These are phyloP conservation scores for Cytidiella melzeri DNA, from an alignment of 768 basidiomycete species.

Conservation along the genomic window DNA sequence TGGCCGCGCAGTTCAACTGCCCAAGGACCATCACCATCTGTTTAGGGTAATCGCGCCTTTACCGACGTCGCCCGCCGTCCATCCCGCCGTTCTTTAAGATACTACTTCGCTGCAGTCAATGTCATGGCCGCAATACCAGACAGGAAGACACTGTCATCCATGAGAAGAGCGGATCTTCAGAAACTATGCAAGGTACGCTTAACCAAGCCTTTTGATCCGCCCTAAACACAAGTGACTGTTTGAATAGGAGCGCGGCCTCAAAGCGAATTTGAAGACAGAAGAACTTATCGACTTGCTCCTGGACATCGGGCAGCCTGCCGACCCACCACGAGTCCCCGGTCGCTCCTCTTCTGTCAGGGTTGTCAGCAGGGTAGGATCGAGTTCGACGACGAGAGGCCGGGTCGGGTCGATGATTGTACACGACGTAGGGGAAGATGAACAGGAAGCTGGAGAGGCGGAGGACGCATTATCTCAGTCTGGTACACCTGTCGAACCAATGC, in stretches of 20 bases:
- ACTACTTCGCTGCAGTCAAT: slow-evolving; percentile 18
- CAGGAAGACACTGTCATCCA: slow-evolving; percentile 42
- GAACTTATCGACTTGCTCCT: slow-evolving; percentile 70
- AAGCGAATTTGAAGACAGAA: slow-evolving; percentile 78
- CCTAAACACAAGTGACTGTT: neutral
- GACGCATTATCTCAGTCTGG: neutral
- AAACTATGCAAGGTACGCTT: slow-evolving; percentile 49
- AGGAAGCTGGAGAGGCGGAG: slow-evolving; percentile 19
- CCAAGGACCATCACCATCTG: neutral
- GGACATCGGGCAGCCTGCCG: slow-evolving; percentile 32
- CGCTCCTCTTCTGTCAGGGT: slow-evolving; percentile 30
- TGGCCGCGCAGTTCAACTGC: neutral
- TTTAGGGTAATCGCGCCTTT: neutral
- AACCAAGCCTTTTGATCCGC: neutral
- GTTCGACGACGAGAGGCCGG: slow-evolving; percentile 23
- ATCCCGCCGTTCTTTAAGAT: neutral
- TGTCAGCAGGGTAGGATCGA: slow-evolving; percentile 22
- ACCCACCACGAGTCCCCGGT: slow-evolving; percentile 17
- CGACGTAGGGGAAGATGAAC: slow-evolving; percentile 40
- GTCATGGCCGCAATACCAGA: slow-evolving; percentile 37
- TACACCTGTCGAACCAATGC: neutral
- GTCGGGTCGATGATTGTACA: slow-evolving; percentile 33
- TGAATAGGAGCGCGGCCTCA: slow-evolving; percentile 67
- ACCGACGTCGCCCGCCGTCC: neutral
- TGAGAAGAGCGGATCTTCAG: slow-evolving; percentile 54